Evolutionary conservation across 1,284 basidiomycete genomes (phyloP), one percentile per base, ranked within the genome.

Genomic region (Pseudozyma thailandica): DNA sequence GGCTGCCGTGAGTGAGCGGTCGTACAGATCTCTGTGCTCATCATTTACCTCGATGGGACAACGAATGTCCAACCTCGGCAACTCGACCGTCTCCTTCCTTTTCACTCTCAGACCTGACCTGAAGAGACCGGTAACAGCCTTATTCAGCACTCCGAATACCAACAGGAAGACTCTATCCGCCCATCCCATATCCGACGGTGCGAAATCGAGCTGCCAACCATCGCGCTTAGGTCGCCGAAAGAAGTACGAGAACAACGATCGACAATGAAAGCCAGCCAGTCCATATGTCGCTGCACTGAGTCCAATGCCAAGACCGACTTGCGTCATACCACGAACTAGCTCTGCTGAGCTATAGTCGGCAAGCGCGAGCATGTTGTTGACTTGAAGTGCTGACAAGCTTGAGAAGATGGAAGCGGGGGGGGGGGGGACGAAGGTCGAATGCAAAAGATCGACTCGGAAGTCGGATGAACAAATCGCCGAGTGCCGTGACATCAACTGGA

Each of bases 41-140:
- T 25, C 38, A 8, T 15, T 26, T 3, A 56, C 25, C 20, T 15
- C 15, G 1, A 57, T 50, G 4, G 60, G 49, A 52, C 60, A 63
- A n/a, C 27, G 33, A 25, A 63, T 16, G 8, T 63, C 41, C 31
- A 56, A 16, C 21, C 46, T 31, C 23, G 50, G 60, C 49, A 63
- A 27, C 35, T 44, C 31, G 16, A 63, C 37, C 39, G 13, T 41
- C 7, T 56, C 49, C 30, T 38, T 23, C 0, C 44, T 45, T 16
- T 44, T 35, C 9, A 56, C n/a, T 4, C 41, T 35, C 25, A 62
- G 20, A 6, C 42, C 12, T 9, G 10, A 6, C 8, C 33, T 21
- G 13, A 62, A 44, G 18, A 51, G 3, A 4, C 43, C 39, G 4
- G 37, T 31, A 1, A 56, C 30, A 10, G 49, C 43, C 21, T 62